A percentile compares a stretch with the other conserved stretches of the same genome.
These are phyloP conservation scores for Ceratocystis harringtonii DNA, from an alignment of 2,329 filamentous ascomycete genomes.

Conservation along the genomic window DNA sequence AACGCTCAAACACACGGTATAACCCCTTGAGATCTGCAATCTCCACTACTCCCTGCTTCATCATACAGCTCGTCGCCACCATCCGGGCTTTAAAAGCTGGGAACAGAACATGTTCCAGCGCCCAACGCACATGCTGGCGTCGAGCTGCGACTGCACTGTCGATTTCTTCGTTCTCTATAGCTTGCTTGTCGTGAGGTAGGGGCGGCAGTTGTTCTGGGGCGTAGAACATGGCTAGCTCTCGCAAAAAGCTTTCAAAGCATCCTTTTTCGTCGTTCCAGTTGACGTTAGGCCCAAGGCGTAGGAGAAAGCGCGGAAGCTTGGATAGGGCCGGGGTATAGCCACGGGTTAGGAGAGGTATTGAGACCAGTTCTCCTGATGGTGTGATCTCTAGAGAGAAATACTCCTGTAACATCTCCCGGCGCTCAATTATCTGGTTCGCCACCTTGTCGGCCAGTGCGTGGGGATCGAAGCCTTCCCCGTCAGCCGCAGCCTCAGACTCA, in stretches of 20 bases:
- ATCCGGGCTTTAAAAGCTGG: constrained; percentile 73
- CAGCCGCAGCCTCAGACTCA: constrained; percentile 39
- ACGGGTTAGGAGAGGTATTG: constrained; percentile 72
- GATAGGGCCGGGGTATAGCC: constrained; percentile 74
- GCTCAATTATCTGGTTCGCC: constrained; percentile 51
- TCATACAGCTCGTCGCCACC: constrained; percentile 63
- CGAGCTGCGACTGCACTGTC: constrained; percentile 41
- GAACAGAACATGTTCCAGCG: constrained; percentile 76
- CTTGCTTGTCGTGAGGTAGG: constrained; percentile 24
- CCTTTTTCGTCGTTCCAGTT: constrained; percentile 71
- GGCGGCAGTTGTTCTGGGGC: constrained; percentile 70
- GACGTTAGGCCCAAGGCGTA: constrained; percentile 75
- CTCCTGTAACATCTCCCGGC: constrained; percentile 74
- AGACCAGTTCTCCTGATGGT: constrained; percentile 57
- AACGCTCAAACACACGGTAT: constrained; percentile 89
- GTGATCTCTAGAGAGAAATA: constrained; percentile 84
- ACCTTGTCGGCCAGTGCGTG: constrained; percentile 52
- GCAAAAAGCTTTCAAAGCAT: constrained; percentile 76
- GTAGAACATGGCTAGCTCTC: constrained; percentile 78
- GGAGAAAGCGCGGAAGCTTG: constrained; percentile 77
- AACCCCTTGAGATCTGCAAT: constrained; percentile 83
- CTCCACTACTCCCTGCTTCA: constrained; percentile 63
- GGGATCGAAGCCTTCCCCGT: constrained; percentile 47
- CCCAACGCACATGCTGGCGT: constrained; percentile 53
- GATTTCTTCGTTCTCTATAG: constrained; percentile 27